A percentile compares a stretch with the other conserved stretches of the same genome.
Evolutionary conservation across 257 asterid species (phyloP).

Genomic region (Misopates orontium): DNA sequence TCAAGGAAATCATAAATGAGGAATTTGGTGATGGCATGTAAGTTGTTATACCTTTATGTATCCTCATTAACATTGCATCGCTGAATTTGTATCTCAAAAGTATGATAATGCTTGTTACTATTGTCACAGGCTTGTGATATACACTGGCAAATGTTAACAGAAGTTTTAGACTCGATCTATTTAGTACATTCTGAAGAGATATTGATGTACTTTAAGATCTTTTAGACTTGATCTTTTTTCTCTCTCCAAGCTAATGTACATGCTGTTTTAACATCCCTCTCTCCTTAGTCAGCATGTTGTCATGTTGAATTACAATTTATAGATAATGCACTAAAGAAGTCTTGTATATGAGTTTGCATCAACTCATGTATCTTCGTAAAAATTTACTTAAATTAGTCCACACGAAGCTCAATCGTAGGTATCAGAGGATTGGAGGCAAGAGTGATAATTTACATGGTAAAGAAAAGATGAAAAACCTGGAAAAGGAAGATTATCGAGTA

Average conservation of each 20-base stretch:
- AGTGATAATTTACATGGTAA: too few species aligned
- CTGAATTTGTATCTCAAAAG: not conserved
- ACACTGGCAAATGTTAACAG: not conserved
- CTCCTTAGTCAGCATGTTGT: not conserved
- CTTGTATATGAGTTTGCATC: not conserved
- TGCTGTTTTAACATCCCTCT: not conserved
- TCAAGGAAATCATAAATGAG: conserved; percentile 89
- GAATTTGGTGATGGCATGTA: conserved; percentile 99
- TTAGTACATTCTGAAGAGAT: conserved; percentile 3
- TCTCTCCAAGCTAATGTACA: too few species aligned
- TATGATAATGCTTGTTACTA: not conserved
- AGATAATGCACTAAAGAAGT: not conserved
- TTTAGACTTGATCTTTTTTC: not conserved
- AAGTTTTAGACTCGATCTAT: not conserved
- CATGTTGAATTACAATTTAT: not conserved
- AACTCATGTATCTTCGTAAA: not conserved
- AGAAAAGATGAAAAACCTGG: too few species aligned
- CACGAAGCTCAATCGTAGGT: not conserved
- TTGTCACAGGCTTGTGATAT: not conserved
- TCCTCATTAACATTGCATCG: not conserved
- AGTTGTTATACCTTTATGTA: conserved; percentile 29
- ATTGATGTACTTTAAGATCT: not conserved
- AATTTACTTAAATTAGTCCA: not conserved
- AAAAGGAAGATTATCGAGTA: too few species aligned
- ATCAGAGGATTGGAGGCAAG: not conserved